Conservation (phyloP, 1,284 basidiomycete species). For the Tilletia caries region DNA sequence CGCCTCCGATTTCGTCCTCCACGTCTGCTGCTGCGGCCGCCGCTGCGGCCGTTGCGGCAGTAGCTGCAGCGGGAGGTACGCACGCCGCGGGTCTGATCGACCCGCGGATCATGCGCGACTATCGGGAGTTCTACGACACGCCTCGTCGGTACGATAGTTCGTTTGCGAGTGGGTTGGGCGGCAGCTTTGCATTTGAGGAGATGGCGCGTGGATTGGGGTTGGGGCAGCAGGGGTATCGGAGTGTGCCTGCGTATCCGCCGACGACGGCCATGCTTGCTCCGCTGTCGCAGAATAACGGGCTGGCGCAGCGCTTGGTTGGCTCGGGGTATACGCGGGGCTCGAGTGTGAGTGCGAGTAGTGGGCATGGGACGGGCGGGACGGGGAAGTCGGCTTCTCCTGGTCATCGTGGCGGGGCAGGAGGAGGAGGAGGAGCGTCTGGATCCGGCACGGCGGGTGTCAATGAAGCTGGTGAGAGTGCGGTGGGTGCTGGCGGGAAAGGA, state of each 20-base stretch:
- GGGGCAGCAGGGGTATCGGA: slow-evolving; percentile 26
- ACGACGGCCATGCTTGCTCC: slow-evolving; percentile 48
- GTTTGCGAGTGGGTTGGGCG: slow-evolving; percentile 33
- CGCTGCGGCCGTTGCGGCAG: not conserved
- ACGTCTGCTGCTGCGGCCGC: not conserved
- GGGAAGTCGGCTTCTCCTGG: not conserved
- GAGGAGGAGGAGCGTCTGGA: not conserved
- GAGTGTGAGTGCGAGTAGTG: not conserved
- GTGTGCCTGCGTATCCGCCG: slow-evolving; percentile 34
- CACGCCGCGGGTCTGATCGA: slow-evolving; percentile 8
- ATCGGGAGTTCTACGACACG: slow-evolving; percentile 27
- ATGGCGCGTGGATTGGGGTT: slow-evolving; percentile 44
- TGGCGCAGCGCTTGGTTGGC: slow-evolving; percentile 19
- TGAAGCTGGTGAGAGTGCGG: not conserved
- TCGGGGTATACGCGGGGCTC: not conserved
- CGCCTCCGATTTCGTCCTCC: not conserved
- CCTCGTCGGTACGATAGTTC: slow-evolving; percentile 29
- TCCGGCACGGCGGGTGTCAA: not conserved
- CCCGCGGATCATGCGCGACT: slow-evolving; percentile 14
- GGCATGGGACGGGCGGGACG: not conserved
- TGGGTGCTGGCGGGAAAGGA: not conserved
- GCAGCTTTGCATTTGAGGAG: slow-evolving; percentile 49
- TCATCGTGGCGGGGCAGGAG: not conserved
- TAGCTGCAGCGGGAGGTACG: not conserved
- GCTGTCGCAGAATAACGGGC: slow-evolving; percentile 41